Evolutionary conservation across 257 asterid genomes (phyloP), one percentile per base, ranked within the genome.

Genomic region (Rubia yunnanensis): DNA sequence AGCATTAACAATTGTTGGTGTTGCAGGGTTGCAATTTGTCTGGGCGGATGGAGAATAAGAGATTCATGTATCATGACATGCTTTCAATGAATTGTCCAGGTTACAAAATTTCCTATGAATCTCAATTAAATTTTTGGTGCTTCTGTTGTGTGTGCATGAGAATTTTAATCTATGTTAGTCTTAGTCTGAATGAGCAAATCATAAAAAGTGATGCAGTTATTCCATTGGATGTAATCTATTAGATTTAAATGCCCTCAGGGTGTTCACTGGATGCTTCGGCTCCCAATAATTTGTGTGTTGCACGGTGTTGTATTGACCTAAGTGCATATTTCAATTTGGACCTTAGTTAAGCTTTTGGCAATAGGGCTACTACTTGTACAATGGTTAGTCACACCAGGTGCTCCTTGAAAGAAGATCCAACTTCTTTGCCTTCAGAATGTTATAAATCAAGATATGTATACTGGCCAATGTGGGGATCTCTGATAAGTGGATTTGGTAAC

Each of bases 1-100:
- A 44, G 32, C 61, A 44, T 60, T 24, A 56, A 5, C 44, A 15
- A 23, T 68, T 64, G 23, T 71, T 77, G 71, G 31, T 64, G 52
- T 73, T 48, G 44, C 87, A 91, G 98, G 99, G 99, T 60, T 92
- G 97, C 86, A 89, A 89, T 76, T 79, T 92, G 68, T 74, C 59
- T 63, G 79, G 64, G 74, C 94, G 76, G 26, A 79, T 86, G 72
- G 95, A 90, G 73, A 81, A 72, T 72, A 85, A 78, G 78, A 79
- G 91, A 64, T 79, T 94, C 77, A 23, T 84, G 30, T 87, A 83
- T 84, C 77, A 88, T 26, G 99, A 94, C 71, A 74, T 86, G 92
- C 90, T 81, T 53, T 76, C 49, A 70, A 71, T 70, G 73, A 82
- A 82, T 27, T 71, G 59, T 56, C 73, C 76, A 70, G 96, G 98